These are phyloP conservation scores for Dissophora ornata DNA, from an alignment of 192 early-diverging fungal genomes.

Conservation along the genomic window DNA sequence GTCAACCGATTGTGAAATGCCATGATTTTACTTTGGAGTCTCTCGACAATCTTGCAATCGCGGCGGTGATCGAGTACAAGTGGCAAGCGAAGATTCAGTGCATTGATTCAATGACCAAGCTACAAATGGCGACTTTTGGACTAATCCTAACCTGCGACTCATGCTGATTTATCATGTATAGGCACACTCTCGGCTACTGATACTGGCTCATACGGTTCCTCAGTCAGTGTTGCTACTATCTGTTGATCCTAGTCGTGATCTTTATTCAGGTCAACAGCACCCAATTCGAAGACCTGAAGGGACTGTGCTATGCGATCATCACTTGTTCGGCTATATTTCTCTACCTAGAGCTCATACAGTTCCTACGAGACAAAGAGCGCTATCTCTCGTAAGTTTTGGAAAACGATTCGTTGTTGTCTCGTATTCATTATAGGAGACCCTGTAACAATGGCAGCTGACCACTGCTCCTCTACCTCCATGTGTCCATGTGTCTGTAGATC, in stretches of 20 bases:
- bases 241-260: slow-evolving; percentile 3
- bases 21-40: slow-evolving; percentile 3
- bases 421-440: too few species aligned
- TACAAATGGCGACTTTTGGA: too few species aligned
- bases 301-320: slow-evolving; percentile 9
- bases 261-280: slow-evolving; percentile 12
- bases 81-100: slow-evolving; percentile 9
- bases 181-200: slow-evolving; percentile 16
- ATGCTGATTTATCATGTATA: neutral
- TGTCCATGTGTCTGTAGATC: neutral
- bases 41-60: slow-evolving; percentile 29
- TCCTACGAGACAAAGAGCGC: neutral
- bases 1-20: neutral
- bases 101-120: too few species aligned
- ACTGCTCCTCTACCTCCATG: too few species aligned
- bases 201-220: slow-evolving; percentile 18
- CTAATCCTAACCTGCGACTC: too few species aligned
- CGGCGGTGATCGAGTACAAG: slow-evolving; percentile 30
- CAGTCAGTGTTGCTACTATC: slow-evolving; percentile 14
- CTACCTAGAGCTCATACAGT: slow-evolving; percentile 3
- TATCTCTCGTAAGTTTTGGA: slow-evolving; percentile 1
- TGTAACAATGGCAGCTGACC: too few species aligned
- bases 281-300: neutral
- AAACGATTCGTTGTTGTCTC: too few species aligned
- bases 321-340: neutral